Percentiles rank a stretch among this genome's conserved stretches.
Conservation (phyloP, 495 filamentous ascomycete genomes). For the Sphaerosporella brunnea region DNA sequence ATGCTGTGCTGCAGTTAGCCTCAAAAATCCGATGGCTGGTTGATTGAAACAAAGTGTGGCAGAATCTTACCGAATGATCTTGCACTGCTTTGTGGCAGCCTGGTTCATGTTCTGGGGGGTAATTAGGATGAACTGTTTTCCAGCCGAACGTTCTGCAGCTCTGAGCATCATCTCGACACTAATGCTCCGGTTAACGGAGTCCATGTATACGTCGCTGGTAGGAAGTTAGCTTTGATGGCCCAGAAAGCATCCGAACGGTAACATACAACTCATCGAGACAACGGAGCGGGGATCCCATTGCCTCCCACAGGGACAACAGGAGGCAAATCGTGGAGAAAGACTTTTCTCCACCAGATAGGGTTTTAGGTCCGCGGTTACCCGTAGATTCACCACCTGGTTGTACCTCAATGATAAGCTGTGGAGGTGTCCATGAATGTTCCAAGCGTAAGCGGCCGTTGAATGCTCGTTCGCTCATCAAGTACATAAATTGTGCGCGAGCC, state of each 20-base stretch:
- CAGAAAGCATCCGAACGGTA: background rate
- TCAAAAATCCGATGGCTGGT: no score
- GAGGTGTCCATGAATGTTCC: slow-evolving; percentile 50
- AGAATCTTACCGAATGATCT: slow-evolving; percentile 66
- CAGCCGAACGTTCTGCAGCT: slow-evolving; percentile 66
- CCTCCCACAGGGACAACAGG: slow-evolving; percentile 84
- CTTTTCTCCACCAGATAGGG: slow-evolving; percentile 88
- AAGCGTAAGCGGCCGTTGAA: slow-evolving; percentile 69
- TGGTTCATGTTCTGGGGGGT: slow-evolving; percentile 78
- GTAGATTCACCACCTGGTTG: slow-evolving; percentile 50
- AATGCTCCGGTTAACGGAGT: slow-evolving; percentile 82
- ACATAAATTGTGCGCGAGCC: slow-evolving; percentile 69
- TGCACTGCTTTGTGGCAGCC: slow-evolving; percentile 53
- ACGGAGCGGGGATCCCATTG: slow-evolving; percentile 86
- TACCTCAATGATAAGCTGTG: slow-evolving; percentile 68
- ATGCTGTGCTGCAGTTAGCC: background rate
- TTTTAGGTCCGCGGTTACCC: slow-evolving; percentile 64
- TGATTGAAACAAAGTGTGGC: no score
- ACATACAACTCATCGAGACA: slow-evolving; percentile 88
- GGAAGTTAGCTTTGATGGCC: slow-evolving; percentile 25
- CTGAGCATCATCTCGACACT: slow-evolving; percentile 73
- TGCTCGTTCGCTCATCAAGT: slow-evolving; percentile 68
- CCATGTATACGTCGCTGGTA: slow-evolving; percentile 91
- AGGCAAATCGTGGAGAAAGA: slow-evolving; percentile 94
- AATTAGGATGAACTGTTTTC: slow-evolving; percentile 90